Evolutionary conservation across 352 stramenopile genomes (phyloP), one percentile per base, ranked within the genome.

Genomic region (Phytophthora aleatoria): DNA sequence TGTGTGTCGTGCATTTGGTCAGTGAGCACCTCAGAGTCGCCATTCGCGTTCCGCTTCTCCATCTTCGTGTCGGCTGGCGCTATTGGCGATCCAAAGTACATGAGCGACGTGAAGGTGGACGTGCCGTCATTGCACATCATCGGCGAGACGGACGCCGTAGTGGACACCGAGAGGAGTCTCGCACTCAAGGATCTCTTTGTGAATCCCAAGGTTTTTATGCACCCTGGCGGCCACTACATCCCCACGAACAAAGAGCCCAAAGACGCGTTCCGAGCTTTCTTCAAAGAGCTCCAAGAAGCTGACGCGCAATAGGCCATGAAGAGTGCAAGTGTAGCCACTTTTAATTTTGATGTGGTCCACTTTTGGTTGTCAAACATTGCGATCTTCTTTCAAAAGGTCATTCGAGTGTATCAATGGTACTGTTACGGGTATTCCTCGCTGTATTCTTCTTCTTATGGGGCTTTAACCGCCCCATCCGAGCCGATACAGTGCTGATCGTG

Each of bases 221-320:
- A 96, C 52, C 9, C 78, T 1, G 86, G 88, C 20, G 88, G 88
- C 0, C 88, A 96, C 59, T 96, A 96, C 68, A 92, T 96, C 49
- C 86, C 88, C 6, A 89, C 88, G 7, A 91, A 92, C 67, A 94
- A 95, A 61, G 85, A 91, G 20, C 72, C 81, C 5, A 94, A 94
- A 50, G 83, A 94, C 43, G 72, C 76, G 13, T 78, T 90, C 57
- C 80, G 85, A 61, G 70, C 76, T 38, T 94, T 94, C 39, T 77
- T 92, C 52, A 82, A 90, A 61, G 64, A 78, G 12, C 76, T 84
- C 2, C 73, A 62, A 50, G 50, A 69, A 38, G 56, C 43, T 13
- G 63, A 68, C 8, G 50, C 43, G 54, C 13, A 35, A 60, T 27
- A 30, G 67, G n/a, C 30, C 30, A 33, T 7, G 30, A 20, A 16